Base-by-base conservation (phyloP, 495 filamentous ascomycete genomes). In the Penicillium crystallinum region DNA sequence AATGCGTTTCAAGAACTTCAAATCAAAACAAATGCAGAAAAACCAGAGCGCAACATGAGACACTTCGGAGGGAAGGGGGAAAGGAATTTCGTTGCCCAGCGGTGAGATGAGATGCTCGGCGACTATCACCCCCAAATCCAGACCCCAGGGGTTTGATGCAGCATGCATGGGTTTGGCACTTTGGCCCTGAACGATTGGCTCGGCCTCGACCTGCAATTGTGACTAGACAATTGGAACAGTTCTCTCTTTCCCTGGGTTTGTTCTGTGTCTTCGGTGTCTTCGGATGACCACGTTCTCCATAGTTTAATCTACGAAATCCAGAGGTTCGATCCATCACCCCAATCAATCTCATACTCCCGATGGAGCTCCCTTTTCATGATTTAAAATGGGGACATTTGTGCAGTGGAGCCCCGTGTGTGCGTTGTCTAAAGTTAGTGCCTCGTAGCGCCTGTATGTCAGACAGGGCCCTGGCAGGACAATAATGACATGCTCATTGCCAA, bases 61-160 rank as follows among this genome's bases (percentile, higher is more conserved):
- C 49, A 56, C 18, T 36, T 19, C n/a, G n/a, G 49, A 43, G 55
- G 53, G 61, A 55, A 53, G 45, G 55, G 57, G 55, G 46, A 15
- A 41, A 60, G 59, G 65, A 67, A 62, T 70, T 62, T 63, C 53
- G 65, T 66, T 66, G 57, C 63, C 59, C 62, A 67, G 68, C 66
- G 68, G 70, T 50, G 35, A 48, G 46, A 50, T 50, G 35, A 48
- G 46, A 50, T 40, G 33, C 37, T 27, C 23, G 23, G 23, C 23
- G 48, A 54, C 52, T 57, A 59, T 62, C 56, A 62, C 23, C n/a
- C 46, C 19, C 36, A n/a, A 23, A 34, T 44, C 51, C 36, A 34
- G 52, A 50, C 52, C 21, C 42, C 56, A 55, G 53, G 56, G 55
- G 56, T 22, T 27, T 30, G 21, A 47, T 48, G 46, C 46, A 40